phyloP scores from a whole-genome alignment of 306 rosid species.

The Cicer judaicum region DNA sequence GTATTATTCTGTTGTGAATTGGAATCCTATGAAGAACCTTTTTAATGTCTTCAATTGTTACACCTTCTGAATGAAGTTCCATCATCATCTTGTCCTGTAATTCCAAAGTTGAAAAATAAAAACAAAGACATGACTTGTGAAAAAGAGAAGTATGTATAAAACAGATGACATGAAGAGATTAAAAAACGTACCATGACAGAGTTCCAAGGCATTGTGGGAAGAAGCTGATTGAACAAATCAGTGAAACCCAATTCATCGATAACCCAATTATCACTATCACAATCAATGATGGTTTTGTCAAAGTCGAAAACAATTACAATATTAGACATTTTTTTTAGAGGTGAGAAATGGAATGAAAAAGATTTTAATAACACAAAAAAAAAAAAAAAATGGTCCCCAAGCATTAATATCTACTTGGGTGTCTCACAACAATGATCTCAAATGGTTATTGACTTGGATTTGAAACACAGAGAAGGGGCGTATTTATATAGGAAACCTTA shows the following conservation, averaged over 20 bases:
- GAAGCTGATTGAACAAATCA: conserved; percentile 70
- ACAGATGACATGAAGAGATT: not conserved
- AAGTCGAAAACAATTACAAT: conserved; percentile 75
- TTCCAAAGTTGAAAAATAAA: not conserved
- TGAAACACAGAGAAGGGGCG: not conserved
- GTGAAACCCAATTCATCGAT: conserved; percentile 70
- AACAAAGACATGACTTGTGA: not conserved
- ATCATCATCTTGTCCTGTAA: conserved; percentile 77
- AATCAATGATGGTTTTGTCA: conserved; percentile 81
- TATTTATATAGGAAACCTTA: conserved; percentile 55
- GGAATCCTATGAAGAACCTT: conserved; percentile 62
- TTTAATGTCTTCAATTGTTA: conserved; percentile 56
- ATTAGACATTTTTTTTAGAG: conserved; percentile 51
- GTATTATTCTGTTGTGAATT: conserved; percentile 60
- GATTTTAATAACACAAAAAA: conserved; percentile 10
- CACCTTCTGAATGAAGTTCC: conserved; percentile 66
- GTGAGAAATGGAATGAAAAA: not conserved
- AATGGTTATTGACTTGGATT: conserved; percentile 29
- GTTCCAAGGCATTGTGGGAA: conserved; percentile 90
- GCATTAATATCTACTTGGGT: not conserved
- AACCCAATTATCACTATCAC: conserved; percentile 84
- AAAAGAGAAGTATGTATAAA: not conserved
- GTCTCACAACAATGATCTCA: conserved; percentile 9
- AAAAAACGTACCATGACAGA: conserved; percentile 66
- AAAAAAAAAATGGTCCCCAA: not conserved